Base-by-base conservation (phyloP, 371 early-diverging fungal species). In the Batrachochytrium dendrobatidis region DNA sequence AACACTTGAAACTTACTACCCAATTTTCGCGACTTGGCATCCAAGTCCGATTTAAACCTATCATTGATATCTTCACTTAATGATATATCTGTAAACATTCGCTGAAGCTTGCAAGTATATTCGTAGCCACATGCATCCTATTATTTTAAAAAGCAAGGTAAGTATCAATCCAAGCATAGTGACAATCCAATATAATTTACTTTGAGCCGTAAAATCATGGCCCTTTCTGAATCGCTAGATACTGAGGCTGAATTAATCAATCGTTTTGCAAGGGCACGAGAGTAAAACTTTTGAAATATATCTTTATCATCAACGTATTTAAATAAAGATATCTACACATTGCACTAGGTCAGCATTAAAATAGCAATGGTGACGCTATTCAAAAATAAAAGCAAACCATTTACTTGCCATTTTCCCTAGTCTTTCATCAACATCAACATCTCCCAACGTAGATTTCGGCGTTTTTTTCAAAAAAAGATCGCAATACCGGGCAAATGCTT, bases 261-360 rank as follows among this genome's bases (percentile, higher is more conserved):
- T 24, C 96, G 91, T 55, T 89, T 88, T 34, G 94, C 90, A 62
- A 95, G 66, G 75, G 82, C 83, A 58, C 85, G 82, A n/a, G 87
- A 83, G 70, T 95, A 95, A 58, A 90, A 89, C 74, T 91, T 90
- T 69, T 94, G 94, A 73, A 94, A 95, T 8, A 94, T 86, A 63
- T 95, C 96, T 68, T 90, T 89, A 70, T 93, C 94, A 52, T 92
- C 93, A 22, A 95, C 83, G 64, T 91, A 96, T 63, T 88, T 87
- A 75, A 91, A 94, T 15, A 91, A 69, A 8, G 82, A 83, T 72
- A 89, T 87, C 82, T 83, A 44, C 34, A 12, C 4, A 12, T 18
- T 3, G 32, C n/a, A 55, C 15, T 28, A 29, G 3, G 17, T 24
- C 24, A 20, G 49, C 26, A 32, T 48, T 35, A 25, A 60, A 18